Conservation (phyloP, 2,329 filamentous ascomycete genomes). For the Diaporthe eres region DNA sequence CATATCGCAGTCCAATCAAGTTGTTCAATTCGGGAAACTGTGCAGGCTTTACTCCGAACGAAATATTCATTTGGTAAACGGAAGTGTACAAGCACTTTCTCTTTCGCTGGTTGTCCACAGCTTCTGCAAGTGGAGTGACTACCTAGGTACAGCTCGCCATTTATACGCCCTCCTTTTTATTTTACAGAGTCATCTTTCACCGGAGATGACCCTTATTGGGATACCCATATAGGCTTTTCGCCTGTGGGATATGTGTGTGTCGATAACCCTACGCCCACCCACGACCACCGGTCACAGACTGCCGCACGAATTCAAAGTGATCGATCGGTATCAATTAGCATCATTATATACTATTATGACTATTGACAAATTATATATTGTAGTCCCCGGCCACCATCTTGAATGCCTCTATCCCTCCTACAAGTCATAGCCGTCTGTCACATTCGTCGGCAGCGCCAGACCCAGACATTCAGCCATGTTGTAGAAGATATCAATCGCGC, state of each 20-base stretch:
- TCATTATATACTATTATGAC: not conserved
- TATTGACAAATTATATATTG: not conserved
- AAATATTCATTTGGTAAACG: not conserved
- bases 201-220: not conserved
- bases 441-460: conserved; percentile 56
- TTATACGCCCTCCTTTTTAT: too few relatives aligned
- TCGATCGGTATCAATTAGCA: not conserved
- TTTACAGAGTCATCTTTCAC: not conserved
- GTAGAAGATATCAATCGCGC: conserved; percentile 81
- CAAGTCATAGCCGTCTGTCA: conserved; percentile 8
- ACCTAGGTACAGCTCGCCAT: too few relatives aligned
- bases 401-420: too few relatives aligned
- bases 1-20: not conserved
- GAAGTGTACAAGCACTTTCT: not conserved
- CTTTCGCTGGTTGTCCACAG: too few relatives aligned
- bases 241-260: too few relatives aligned
- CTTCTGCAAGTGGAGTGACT: not conserved
- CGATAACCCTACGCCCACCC: too few relatives aligned
- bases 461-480: conserved; percentile 80
- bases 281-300: not conserved
- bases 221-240: not conserved
- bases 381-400: not conserved
- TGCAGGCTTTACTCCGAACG: not conserved
- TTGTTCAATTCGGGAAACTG: too few relatives aligned
- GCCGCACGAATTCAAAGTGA: not conserved